A percentile compares a stretch with the other conserved stretches of the same genome.
These are phyloP conservation scores for Hymenoscyphus scutula DNA, from an alignment of 2,329 filamentous ascomycete genomes.

Conservation along the genomic window DNA sequence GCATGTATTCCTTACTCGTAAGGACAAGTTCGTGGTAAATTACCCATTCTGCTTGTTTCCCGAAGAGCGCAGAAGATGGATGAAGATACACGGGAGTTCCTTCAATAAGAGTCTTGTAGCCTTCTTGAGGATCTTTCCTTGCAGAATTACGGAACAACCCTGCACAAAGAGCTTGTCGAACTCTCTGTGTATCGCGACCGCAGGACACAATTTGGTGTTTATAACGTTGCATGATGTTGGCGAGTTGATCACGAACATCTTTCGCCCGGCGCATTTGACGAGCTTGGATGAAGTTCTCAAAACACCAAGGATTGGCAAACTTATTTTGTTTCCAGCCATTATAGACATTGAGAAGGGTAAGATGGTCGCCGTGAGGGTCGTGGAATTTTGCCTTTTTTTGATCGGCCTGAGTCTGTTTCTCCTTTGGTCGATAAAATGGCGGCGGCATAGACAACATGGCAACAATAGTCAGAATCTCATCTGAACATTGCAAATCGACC, in stretches of 20 bases:
- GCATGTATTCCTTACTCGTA: conserved; percentile 98
- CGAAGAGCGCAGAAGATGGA: conserved; percentile 86
- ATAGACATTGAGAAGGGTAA: conserved; percentile 94
- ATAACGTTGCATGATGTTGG: conserved; percentile 92
- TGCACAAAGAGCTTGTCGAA: conserved; percentile 83
- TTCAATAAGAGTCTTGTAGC: conserved; percentile 96
- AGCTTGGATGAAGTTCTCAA: conserved; percentile 96
- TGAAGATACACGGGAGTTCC: conserved; percentile 94
- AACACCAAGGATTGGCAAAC: conserved; percentile 87
- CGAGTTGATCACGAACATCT: conserved; percentile 87
- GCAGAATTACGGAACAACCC: conserved; percentile 96
- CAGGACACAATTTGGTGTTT: conserved; percentile 79
- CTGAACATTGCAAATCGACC: conserved; percentile 83
- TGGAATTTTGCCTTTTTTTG: conserved; percentile 98
- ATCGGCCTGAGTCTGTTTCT: conserved; percentile 94
- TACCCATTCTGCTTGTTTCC: conserved; percentile 94
- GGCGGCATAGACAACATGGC: conserved; percentile 86
- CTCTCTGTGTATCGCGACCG: conserved; percentile 80
- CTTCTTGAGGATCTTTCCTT: conserved; percentile 92
- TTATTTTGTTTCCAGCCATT: conserved; percentile 90
- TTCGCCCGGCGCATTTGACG: conserved; percentile 84
- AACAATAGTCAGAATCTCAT: conserved; percentile 92
- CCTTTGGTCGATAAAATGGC: conserved; percentile 93
- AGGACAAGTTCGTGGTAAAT: conserved; percentile 89
- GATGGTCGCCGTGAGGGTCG: conserved; percentile 88